These are phyloP conservation scores for Aspergillus indologenus DNA, from an alignment of 495 filamentous ascomycete species.

Conservation along the genomic window DNA sequence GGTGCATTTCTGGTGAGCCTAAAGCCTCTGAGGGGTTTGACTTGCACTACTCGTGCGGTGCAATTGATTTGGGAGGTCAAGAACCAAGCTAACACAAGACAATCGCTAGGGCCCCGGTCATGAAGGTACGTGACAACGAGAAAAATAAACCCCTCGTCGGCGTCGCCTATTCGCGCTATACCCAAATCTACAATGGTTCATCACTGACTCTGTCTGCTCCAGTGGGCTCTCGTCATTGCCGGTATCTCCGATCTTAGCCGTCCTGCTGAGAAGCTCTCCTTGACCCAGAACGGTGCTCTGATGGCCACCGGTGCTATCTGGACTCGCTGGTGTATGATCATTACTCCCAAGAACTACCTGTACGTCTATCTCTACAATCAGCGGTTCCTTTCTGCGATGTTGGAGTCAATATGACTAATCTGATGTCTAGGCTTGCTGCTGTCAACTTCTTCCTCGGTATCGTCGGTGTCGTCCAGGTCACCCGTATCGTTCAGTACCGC, in stretches of 20 bases:
- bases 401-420: constrained; percentile 10
- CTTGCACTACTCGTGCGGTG: not conserved
- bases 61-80: not conserved
- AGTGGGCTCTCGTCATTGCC: constrained; percentile 90
- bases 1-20: constrained; percentile 89
- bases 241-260: constrained; percentile 89
- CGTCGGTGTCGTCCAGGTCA: constrained; percentile 79
- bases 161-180: no score
- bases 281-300: constrained; percentile 86
- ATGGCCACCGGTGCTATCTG: constrained; percentile 91
- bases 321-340: constrained; percentile 98
- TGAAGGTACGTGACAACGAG: constrained; percentile 66
- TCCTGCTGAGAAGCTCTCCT: constrained; percentile 86
- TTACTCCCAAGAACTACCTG: constrained; percentile 88
- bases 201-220: constrained; percentile 12
- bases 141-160: not conserved
- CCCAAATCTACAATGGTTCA: not conserved
- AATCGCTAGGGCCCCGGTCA: constrained; percentile 76
- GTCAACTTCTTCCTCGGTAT: constrained; percentile 97
- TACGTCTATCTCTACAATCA: constrained; percentile 37
- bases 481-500: constrained; percentile 70
- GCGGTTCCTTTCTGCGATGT: not conserved
- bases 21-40: not conserved
- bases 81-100: constrained; percentile 18
- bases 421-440: constrained; percentile 65